Conservation (phyloP, 1,284 basidiomycete species). For the Tausonia pullulans region DNA sequence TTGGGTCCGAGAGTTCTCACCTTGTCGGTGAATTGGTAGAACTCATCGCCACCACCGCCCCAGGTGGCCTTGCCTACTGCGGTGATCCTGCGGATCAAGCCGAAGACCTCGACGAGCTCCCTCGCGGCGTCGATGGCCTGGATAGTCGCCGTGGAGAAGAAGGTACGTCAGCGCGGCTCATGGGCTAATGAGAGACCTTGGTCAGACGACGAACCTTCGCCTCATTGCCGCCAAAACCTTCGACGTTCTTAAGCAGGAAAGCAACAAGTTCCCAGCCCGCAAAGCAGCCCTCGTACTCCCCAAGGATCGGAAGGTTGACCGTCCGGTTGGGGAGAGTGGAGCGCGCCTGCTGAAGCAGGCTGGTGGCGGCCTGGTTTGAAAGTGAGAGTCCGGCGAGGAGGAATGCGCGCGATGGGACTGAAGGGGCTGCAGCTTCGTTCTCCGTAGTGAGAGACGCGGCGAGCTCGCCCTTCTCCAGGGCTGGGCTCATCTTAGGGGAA, state of each 20-base stretch:
- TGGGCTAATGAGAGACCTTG: background rate
- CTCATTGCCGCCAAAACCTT: constrained; percentile 6
- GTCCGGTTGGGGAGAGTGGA: background rate
- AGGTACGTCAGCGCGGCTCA: background rate
- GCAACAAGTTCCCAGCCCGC: constrained; percentile 6
- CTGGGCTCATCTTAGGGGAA: background rate
- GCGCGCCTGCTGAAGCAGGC: background rate
- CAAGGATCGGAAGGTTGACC: constrained; percentile 12
- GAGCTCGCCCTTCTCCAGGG: background rate
- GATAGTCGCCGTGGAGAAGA: background rate
- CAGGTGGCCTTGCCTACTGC: constrained; percentile 13
- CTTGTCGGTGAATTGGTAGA: constrained; percentile 13
- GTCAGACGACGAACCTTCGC: background rate
- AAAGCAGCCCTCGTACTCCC: constrained; percentile 15
- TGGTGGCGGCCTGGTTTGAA: background rate
- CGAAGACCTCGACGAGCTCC: constrained; percentile 13
- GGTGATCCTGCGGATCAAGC: constrained; percentile 3
- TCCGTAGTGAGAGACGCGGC: background rate
- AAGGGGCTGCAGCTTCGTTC: background rate
- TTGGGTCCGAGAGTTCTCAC: no score
- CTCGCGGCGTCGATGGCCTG: constrained; percentile 1
- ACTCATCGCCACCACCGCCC: constrained; percentile 10
- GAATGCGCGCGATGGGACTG: background rate
- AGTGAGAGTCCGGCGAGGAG: constrained; percentile 14
- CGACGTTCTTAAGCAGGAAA: constrained; percentile 1